Conservation (phyloP, 139 green algal genomes). For the Picochlorum costavermella region DNA sequence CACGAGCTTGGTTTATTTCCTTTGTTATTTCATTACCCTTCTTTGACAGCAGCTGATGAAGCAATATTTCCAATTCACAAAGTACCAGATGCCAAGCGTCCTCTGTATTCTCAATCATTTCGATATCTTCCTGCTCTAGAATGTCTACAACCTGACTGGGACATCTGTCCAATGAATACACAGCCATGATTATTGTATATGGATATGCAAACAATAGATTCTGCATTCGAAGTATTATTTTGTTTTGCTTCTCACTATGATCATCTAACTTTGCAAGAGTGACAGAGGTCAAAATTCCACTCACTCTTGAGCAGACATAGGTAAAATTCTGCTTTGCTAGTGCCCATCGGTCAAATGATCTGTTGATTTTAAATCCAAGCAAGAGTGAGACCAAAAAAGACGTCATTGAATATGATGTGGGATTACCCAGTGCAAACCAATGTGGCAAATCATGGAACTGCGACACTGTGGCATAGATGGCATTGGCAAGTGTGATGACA, state of each 20-base stretch:
- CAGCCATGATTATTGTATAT: background rate
- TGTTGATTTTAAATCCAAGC: background rate
- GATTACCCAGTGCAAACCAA: no score
- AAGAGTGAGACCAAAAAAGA: background rate
- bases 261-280: background rate
- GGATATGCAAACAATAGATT: background rate
- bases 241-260: background rate
- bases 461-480: no score
- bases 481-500: no score
- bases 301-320: background rate
- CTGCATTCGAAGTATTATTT: background rate
- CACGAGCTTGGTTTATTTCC: background rate
- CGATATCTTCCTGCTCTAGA: background rate
- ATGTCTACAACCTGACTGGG: background rate
- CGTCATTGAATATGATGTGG: background rate
- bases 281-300: background rate
- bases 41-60: background rate
- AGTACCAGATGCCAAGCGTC: background rate
- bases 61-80: background rate
- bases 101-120: background rate
- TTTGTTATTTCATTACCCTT: background rate
- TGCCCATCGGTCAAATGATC: background rate
- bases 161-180: constrained; percentile 1
- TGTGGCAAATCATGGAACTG: no score
- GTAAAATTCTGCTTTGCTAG: background rate